Evolutionary conservation across 495 filamentous ascomycete genomes (phyloP).

Genomic region (Talaromyces stipitatus): DNA sequence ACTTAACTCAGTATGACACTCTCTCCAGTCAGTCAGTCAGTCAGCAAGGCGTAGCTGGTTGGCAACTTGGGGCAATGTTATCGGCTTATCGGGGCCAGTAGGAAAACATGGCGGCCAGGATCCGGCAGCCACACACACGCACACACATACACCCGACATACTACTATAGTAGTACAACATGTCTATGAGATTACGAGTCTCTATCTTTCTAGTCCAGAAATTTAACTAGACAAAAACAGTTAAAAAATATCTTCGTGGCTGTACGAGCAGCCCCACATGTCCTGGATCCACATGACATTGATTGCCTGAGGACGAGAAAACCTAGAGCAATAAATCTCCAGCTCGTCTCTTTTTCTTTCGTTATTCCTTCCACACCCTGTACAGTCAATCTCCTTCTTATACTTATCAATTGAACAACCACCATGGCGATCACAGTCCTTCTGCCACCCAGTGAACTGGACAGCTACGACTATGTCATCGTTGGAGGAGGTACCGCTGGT

Average conservation of each 20-base stretch:
- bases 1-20: background rate
- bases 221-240: background rate
- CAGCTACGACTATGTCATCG: slow-evolving; percentile 78
- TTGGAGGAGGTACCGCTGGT: slow-evolving; percentile 82
- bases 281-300: background rate
- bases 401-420: background rate
- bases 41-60: too few species aligned
- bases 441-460: slow-evolving; percentile 51
- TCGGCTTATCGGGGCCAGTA: slow-evolving; percentile 1
- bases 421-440: slow-evolving; percentile 53
- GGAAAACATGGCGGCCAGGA: background rate
- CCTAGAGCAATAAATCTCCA: background rate
- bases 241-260: background rate
- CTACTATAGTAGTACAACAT: background rate
- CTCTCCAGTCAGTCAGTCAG: background rate
- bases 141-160: background rate
- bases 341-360: background rate
- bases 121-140: background rate
- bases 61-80: too few species aligned
- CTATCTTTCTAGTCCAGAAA: too few species aligned
- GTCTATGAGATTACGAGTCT: too few species aligned
- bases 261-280: background rate
- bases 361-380: background rate
- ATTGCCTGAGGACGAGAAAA: background rate
- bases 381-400: background rate